Conservation (phyloP, 23 red algal genomes). For the Gracilaria domingensis region DNA sequence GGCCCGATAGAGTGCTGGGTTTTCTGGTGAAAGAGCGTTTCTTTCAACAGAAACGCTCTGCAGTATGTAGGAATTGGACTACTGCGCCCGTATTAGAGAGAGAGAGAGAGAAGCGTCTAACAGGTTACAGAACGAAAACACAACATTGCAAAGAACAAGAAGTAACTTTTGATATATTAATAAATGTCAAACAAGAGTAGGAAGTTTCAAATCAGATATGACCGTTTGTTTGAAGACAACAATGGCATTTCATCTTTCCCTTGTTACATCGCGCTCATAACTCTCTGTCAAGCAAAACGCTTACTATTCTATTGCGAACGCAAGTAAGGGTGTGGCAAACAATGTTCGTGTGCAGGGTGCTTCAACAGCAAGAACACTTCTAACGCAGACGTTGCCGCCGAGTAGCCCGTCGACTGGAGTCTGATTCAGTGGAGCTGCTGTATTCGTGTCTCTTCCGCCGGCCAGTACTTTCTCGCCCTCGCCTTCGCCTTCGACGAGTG, state of each 20-base stretch:
- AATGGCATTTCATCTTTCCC: neutral
- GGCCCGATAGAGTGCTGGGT: too few relatives aligned
- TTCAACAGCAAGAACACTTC: neutral
- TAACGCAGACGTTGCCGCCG: conserved; percentile 29
- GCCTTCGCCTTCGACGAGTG: conserved; percentile 52
- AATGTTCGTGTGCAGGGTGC: neutral
- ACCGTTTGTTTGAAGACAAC: neutral
- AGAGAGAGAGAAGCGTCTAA: too few relatives aligned
- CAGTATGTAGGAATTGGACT: too few relatives aligned
- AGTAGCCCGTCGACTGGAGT: conserved; percentile 24
- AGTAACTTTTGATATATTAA: too few relatives aligned
- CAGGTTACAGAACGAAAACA: too few relatives aligned
- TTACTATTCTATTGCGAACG: neutral
- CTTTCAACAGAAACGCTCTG: too few relatives aligned
- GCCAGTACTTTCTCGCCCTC: conserved; percentile 21
- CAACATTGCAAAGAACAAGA: too few relatives aligned
- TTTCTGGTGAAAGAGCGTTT: too few relatives aligned
- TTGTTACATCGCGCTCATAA: neutral
- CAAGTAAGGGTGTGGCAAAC: neutral
- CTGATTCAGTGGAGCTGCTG: conserved; percentile 23
- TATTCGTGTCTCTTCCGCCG: conserved; percentile 46
- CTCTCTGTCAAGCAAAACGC: neutral
- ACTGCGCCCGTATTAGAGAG: too few relatives aligned
- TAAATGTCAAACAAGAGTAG: neutral
- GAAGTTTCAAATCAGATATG: neutral